Percentiles rank a stretch among this genome's conserved stretches.
Evolutionary conservation across 1,139 yeast species (phyloP).

Genomic region (Geotrichum australiense): DNA sequence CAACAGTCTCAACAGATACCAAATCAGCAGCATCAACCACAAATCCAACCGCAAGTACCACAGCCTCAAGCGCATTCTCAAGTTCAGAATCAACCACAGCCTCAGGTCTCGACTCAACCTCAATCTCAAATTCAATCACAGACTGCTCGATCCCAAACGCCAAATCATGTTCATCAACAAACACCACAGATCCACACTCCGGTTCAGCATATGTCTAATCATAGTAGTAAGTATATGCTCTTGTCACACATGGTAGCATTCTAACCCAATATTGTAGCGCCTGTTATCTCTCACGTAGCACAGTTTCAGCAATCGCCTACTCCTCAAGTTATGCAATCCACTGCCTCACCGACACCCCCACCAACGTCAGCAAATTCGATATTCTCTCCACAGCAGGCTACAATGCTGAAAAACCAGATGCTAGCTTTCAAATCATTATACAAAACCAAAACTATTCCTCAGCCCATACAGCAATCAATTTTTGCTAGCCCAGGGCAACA

Average conservation of each 20-base stretch:
- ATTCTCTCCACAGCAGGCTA: slow-evolving; percentile 41
- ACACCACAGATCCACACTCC: background rate
- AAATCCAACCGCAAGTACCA: slow-evolving; percentile 15
- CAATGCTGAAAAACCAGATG: slow-evolving; percentile 58
- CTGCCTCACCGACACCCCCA: slow-evolving; percentile 9
- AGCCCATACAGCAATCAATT: slow-evolving; percentile 32
- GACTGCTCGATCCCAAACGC: slow-evolving; percentile 5
- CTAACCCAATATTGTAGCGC: background rate
- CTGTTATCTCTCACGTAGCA: background rate
- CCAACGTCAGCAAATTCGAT: slow-evolving; percentile 2
- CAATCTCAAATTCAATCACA: slow-evolving; percentile 6
- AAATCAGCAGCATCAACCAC: slow-evolving; percentile 18
- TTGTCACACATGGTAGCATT: background rate
- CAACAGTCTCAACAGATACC: slow-evolving; percentile 24
- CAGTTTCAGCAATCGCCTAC: slow-evolving; percentile 3
- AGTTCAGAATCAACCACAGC: slow-evolving; percentile 9
- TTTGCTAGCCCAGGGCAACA: slow-evolving; percentile 22
- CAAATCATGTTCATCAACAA: background rate
- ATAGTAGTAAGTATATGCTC: slow-evolving; percentile 3
- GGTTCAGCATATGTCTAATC: slow-evolving; percentile 1
- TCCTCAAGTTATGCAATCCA: slow-evolving; percentile 4
- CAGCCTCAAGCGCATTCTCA: slow-evolving; percentile 4
- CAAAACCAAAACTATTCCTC: slow-evolving; percentile 65
- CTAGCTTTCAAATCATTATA: slow-evolving; percentile 67
- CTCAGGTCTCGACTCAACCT: slow-evolving; percentile 15